These are phyloP conservation scores for Trametes punicea DNA, from an alignment of 768 basidiomycete genomes.

Conservation along the genomic window DNA sequence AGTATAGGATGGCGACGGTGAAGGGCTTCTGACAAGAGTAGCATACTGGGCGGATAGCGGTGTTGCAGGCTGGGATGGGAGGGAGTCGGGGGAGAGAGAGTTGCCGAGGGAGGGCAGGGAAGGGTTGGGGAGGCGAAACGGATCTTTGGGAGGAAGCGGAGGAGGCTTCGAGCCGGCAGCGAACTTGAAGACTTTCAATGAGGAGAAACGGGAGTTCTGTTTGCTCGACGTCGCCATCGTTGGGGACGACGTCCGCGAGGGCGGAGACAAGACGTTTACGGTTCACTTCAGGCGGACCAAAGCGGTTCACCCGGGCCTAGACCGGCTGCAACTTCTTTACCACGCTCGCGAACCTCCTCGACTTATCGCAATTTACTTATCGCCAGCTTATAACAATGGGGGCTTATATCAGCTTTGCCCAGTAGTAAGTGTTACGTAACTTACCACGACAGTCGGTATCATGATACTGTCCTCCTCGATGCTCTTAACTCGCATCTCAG, in stretches of 20 bases:
- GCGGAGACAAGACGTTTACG: slow-evolving; percentile 13
- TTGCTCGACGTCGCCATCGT: slow-evolving; percentile 27
- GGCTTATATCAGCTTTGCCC: no score
- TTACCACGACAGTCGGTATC: no score
- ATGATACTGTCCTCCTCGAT: no score
- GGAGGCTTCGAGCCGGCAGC: slow-evolving; percentile 39
- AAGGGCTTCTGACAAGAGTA: slow-evolving; percentile 27
- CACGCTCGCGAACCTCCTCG: background rate
- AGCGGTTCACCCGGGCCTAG: slow-evolving; percentile 5
- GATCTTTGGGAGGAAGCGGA: slow-evolving; percentile 65
- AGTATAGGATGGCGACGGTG: slow-evolving; percentile 27
- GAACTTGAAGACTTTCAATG: slow-evolving; percentile 43
- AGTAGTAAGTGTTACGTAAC: no score
- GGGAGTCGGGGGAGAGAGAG: slow-evolving; percentile 46
- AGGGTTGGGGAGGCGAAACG: slow-evolving; percentile 40
- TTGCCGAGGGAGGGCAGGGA: slow-evolving; percentile 41
- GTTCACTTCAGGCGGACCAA: slow-evolving; percentile 5
- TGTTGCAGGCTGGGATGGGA: slow-evolving; percentile 24
- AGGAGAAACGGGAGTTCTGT: slow-evolving; percentile 39
- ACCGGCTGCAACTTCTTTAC: background rate
- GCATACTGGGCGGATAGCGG: slow-evolving; percentile 31
- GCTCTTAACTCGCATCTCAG: no score
- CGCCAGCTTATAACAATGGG: background rate
- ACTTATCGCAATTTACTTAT: background rate
- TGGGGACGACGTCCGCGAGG: slow-evolving; percentile 16